phyloP scores from a whole-genome alignment of 768 basidiomycete species.

The Rhizopogon roseolus region DNA sequence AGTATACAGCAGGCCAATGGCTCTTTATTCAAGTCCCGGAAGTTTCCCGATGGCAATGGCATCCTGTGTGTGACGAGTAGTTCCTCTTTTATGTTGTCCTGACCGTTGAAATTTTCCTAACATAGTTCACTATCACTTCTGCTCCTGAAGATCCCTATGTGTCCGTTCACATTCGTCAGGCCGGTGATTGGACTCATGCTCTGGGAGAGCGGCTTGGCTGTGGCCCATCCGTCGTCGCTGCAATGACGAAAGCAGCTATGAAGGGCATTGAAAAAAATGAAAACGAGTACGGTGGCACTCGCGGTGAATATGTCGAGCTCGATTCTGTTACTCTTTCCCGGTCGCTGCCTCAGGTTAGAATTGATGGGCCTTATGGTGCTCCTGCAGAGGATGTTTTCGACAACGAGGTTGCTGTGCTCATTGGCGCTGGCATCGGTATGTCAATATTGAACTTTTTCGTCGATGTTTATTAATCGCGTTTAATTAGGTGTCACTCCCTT shows the following conservation, averaged over 20 bases:
- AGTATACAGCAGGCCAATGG: conserved; percentile 91
- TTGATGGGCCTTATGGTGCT: conserved; percentile 92
- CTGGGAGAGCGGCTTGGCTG: conserved; percentile 86
- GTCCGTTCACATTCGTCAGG: conserved; percentile 90
- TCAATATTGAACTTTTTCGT: background rate
- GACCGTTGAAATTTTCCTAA: background rate
- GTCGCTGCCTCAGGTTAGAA: conserved; percentile 63
- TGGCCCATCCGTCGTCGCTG: conserved; percentile 69
- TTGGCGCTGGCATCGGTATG: conserved; percentile 91
- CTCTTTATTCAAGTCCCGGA: conserved; percentile 87
- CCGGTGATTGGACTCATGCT: conserved; percentile 80
- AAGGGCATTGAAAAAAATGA: conserved; percentile 68
- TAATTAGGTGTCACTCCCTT: conserved; percentile 83
- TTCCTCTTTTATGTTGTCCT: background rate
- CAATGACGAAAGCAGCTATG: conserved; percentile 76
- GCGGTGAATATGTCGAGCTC: conserved; percentile 81
- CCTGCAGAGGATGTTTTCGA: conserved; percentile 90
- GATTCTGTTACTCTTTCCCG: conserved; percentile 45
- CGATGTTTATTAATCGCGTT: background rate
- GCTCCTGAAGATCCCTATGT: conserved; percentile 93
- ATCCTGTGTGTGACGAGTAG: conserved; percentile 65
- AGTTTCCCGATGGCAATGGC: conserved; percentile 83
- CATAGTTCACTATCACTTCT: conserved; percentile 89
- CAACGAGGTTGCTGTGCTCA: conserved; percentile 82
- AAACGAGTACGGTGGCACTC: conserved; percentile 36